Conservation (phyloP, 495 filamentous ascomycete species). For the Aspergillus biplanus region DNA sequence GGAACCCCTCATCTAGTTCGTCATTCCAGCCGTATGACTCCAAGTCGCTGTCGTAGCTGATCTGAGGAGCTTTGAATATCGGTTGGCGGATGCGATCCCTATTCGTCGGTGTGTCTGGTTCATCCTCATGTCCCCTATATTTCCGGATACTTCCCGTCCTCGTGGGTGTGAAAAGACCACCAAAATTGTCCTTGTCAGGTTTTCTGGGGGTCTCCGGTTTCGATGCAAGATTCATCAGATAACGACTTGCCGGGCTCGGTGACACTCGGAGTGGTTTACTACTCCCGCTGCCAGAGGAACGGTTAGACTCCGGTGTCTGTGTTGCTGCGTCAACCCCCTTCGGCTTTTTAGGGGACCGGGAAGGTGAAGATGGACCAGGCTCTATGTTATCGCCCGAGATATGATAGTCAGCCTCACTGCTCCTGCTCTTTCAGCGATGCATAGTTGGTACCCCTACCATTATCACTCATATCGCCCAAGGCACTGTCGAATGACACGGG, state of each 20-base stretch:
- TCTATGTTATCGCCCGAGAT: background rate
- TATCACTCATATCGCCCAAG: background rate
- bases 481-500: constrained; percentile 11
- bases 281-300: background rate
- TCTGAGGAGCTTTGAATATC: background rate
- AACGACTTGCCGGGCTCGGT: no score
- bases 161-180: background rate
- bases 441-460: background rate
- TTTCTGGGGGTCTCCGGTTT: no score
- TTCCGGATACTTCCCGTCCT: background rate
- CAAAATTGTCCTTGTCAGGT: background rate
- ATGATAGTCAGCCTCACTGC: background rate
- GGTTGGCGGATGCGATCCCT: background rate
- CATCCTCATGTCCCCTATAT: background rate
- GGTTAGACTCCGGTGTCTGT: background rate
- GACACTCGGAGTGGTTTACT: background rate
- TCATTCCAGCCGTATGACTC: constrained; percentile 19
- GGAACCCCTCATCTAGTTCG: background rate
- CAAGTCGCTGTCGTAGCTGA: constrained; percentile 2
- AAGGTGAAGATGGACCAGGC: constrained; percentile 5
- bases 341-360: background rate
- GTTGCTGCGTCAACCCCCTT: background rate
- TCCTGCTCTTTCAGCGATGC: background rate
- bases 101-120: background rate
- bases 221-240: no score